Conservation (phyloP, 2,329 filamentous ascomycete species). For the Ascomycota sp. region DNA sequence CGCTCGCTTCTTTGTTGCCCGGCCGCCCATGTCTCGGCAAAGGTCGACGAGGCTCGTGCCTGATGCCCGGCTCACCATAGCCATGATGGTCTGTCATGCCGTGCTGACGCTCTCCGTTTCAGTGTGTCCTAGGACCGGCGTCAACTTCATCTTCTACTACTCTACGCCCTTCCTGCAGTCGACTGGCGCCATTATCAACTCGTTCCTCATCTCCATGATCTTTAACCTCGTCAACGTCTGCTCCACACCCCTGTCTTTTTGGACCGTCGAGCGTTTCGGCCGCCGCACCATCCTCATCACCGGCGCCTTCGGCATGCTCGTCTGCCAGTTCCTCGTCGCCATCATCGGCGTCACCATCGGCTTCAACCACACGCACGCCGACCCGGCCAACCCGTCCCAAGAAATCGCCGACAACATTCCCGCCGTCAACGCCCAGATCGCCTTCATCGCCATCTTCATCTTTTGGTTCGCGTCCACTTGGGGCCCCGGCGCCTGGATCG, state of each 20-base stretch:
- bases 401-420: constrained; percentile 29
- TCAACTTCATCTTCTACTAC: constrained; percentile 88
- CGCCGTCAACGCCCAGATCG: constrained; percentile 51
- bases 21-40: too few relatives aligned
- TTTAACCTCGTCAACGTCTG: constrained; percentile 75
- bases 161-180: constrained; percentile 70
- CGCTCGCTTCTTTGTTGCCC: too few relatives aligned
- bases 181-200: constrained; percentile 53
- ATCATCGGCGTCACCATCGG: constrained; percentile 49
- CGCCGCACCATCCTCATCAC: constrained; percentile 62
- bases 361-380: constrained; percentile 24
- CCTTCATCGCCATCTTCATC: constrained; percentile 83
- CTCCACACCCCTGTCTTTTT: constrained; percentile 78
- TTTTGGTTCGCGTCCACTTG: constrained; percentile 82
- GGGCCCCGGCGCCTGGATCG: constrained; percentile 63
- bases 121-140: constrained; percentile 55
- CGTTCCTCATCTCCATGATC: constrained; percentile 68
- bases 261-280: constrained; percentile 61
- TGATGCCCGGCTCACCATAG: too few relatives aligned
- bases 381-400: constrained; percentile 19
- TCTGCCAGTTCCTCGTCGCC: constrained; percentile 74
- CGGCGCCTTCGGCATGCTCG: constrained; percentile 63
- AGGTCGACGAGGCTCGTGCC: too few relatives aligned
- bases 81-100: too few relatives aligned
- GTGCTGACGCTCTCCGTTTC: too few relatives aligned